Evolutionary conservation across 1,139 yeast genomes (phyloP).

Genomic region (Saccharomyces hybrid): DNA sequence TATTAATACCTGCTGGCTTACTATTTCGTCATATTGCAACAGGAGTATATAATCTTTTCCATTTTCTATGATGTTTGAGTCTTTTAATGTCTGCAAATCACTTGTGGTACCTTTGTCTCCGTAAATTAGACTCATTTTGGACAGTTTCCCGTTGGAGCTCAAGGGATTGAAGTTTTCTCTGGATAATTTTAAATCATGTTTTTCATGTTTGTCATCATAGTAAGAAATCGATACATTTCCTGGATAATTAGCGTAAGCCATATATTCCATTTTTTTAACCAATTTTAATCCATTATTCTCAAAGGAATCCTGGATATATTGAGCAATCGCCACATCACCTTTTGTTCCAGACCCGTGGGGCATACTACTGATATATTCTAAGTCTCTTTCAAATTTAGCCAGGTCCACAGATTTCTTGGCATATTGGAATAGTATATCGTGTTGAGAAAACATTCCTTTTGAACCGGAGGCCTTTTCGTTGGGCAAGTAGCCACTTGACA

Average conservation of each 20-base stretch:
- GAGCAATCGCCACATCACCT: slow-evolving; percentile 70
- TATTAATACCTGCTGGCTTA: slow-evolving; percentile 45
- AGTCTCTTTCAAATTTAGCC: slow-evolving; percentile 53
- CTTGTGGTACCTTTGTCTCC: slow-evolving; percentile 56
- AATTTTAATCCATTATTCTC: slow-evolving; percentile 48
- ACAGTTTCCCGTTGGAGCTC: slow-evolving; percentile 50
- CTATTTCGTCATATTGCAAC: slow-evolving; percentile 52
- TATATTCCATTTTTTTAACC: slow-evolving; percentile 46
- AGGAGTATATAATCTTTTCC: slow-evolving; percentile 45
- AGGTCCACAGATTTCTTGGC: slow-evolving; percentile 48
- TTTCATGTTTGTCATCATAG: slow-evolving; percentile 35
- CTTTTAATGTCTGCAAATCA: slow-evolving; percentile 47
- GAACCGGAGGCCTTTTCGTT: slow-evolving; percentile 43
- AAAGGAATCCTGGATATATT: slow-evolving; percentile 56
- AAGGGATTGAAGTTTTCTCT: slow-evolving; percentile 61
- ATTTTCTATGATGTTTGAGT: slow-evolving; percentile 30
- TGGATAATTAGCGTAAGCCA: slow-evolving; percentile 56
- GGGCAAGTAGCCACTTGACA: slow-evolving; percentile 42
- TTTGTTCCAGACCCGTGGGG: slow-evolving; percentile 85
- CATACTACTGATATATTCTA: slow-evolving; percentile 74
- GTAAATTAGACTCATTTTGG: slow-evolving; percentile 45
- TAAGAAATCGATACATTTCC: not conserved
- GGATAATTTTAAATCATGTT: slow-evolving; percentile 38
- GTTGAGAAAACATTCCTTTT: slow-evolving; percentile 59
- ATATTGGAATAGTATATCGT: slow-evolving; percentile 43